phyloP scores from a whole-genome alignment of 306 rosid genomes.

The Fragaria vesca region DNA sequence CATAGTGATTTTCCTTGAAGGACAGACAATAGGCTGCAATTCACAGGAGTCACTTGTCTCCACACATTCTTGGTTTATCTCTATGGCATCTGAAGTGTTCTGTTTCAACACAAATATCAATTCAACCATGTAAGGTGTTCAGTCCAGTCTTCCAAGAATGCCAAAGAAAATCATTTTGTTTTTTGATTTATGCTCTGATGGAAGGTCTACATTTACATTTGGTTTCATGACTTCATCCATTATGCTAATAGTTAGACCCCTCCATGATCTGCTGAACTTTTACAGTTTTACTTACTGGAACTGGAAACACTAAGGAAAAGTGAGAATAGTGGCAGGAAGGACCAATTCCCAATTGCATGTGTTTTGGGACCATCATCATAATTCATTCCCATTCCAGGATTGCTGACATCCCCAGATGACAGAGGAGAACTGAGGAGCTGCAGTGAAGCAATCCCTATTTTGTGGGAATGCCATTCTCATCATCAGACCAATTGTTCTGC shows the following conservation, averaged over 20 bases:
- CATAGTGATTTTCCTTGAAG: not conserved
- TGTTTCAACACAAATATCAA: not conserved
- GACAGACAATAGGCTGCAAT: not conserved
- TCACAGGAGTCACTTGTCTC: too few species aligned
- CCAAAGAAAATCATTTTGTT: not conserved
- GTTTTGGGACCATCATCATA: constrained; percentile 4
- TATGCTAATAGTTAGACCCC: not conserved
- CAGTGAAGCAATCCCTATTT: not conserved
- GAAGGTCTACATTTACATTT: not conserved
- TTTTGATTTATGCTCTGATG: not conserved
- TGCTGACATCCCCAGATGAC: not conserved
- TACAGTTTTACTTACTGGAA: not conserved
- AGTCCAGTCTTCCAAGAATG: not conserved
- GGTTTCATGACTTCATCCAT: not conserved
- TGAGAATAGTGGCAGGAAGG: not conserved
- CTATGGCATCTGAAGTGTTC: not conserved
- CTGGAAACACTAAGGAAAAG: not conserved
- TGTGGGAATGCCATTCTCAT: not conserved
- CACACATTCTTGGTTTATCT: not conserved
- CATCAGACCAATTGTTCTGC: not conserved
- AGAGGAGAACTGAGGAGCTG: not conserved
- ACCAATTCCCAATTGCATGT: not conserved
- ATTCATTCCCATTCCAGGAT: not conserved
- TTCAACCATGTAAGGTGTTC: too few species aligned
- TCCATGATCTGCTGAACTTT: not conserved